Evolutionary conservation across 805 yeast genomes (phyloP).

Genomic region (Lipomyces spencermartinsiae): DNA sequence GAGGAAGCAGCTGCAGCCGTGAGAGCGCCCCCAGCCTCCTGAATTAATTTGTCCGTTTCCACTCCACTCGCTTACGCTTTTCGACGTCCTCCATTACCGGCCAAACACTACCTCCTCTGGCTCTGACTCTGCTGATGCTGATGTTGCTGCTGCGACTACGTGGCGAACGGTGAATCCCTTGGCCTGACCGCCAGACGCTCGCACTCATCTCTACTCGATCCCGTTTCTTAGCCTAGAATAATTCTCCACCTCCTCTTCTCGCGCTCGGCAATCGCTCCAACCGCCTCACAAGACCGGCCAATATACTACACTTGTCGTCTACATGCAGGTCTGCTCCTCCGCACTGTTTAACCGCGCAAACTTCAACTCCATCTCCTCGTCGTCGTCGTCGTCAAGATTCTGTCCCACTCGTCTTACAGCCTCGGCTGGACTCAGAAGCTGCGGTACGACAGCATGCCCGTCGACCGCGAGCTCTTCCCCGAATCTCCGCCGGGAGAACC

Average conservation of each 20-base stretch:
- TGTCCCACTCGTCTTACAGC: constrained; percentile 7
- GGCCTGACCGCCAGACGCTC: too few relatives aligned
- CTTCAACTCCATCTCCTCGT: neutral
- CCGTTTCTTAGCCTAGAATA: too few relatives aligned
- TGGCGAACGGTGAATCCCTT: too few relatives aligned
- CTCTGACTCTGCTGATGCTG: neutral
- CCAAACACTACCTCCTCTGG: neutral
- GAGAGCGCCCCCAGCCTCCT: too few relatives aligned
- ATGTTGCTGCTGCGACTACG: too few relatives aligned
- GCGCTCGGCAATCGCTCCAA: neutral
- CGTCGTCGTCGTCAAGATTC: constrained; percentile 8
- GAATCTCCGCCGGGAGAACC: neutral
- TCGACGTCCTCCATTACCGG: neutral
- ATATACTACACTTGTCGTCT: neutral
- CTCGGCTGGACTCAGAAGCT: neutral
- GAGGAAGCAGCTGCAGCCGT: too few relatives aligned
- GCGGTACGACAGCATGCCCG: neutral
- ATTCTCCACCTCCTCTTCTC: neutral
- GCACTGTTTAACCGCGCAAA: neutral
- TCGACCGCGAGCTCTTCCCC: neutral
- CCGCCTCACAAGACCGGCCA: neutral
- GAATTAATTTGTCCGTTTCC: neutral
- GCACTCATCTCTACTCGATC: neutral
- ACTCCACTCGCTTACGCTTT: neutral
- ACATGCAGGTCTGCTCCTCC: neutral